phyloP scores from a whole-genome alignment of 345 rosid genomes.

The Citrus unshiu region DNA sequence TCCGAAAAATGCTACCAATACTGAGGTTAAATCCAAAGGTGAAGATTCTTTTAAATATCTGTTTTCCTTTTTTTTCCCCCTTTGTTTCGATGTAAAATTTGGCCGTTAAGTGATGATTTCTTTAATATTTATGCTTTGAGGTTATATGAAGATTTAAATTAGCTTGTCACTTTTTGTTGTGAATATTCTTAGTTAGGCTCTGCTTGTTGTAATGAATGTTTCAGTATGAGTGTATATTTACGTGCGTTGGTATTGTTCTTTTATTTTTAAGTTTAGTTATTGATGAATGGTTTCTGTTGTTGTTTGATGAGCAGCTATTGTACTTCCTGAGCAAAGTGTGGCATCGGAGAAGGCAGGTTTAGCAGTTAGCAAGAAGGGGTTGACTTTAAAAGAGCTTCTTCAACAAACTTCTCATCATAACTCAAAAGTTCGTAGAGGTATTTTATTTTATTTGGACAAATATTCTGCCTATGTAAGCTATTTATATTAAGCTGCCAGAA shows the following conservation, averaged over 20 bases:
- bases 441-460: not conserved
- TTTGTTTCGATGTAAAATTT: not conserved
- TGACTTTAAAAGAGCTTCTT: conserved; percentile 81
- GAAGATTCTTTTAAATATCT: not conserved
- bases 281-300: not conserved
- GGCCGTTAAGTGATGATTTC: not conserved
- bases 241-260: not conserved
- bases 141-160: not conserved
- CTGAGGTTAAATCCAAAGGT: conserved; percentile 90
- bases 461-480: not conserved
- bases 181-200: no score
- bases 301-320: conserved; percentile 51
- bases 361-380: conserved; percentile 87
- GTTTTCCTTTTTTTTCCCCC: not conserved
- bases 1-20: conserved; percentile 79
- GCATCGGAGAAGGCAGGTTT: conserved; percentile 71
- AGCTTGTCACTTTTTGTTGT: not conserved
- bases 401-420: conserved; percentile 80
- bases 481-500: not conserved
- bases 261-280: not conserved
- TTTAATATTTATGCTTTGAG: not conserved
- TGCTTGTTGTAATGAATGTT: not conserved
- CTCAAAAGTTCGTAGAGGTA: conserved; percentile 81
- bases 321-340: conserved; percentile 90
- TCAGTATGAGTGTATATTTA: not conserved